phyloP scores from a whole-genome alignment of 73 alveolate genomes.

The Paramecium tetraurelia region DNA sequence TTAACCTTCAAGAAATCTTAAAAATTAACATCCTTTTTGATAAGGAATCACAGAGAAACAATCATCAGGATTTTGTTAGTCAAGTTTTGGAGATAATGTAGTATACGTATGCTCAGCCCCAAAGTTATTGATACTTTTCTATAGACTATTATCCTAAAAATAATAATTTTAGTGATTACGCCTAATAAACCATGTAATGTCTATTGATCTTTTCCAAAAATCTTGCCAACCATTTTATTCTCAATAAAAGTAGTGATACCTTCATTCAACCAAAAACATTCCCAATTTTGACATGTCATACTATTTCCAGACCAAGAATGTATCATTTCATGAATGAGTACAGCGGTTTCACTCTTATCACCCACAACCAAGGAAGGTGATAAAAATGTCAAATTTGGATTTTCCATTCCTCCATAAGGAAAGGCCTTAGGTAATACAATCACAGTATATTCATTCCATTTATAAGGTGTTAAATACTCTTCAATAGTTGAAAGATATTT shows the following conservation, averaged over 20 bases:
- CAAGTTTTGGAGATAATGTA: slow-evolving; percentile 78
- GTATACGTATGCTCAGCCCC: slow-evolving; percentile 79
- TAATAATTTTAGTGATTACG: background rate
- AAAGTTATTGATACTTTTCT: background rate
- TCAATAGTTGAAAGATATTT: slow-evolving; percentile 80
- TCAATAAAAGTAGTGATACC: slow-evolving; percentile 54
- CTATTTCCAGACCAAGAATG: slow-evolving; percentile 99
- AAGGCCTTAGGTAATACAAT: slow-evolving; percentile 96
- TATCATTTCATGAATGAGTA: slow-evolving; percentile 95
- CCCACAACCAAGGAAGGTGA: slow-evolving; percentile 97
- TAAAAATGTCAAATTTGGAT: slow-evolving; percentile 96
- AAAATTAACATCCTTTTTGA: slow-evolving; percentile 93
- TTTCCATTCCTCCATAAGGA: slow-evolving; percentile 99
- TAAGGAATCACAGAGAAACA: slow-evolving; percentile 97
- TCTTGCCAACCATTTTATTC: slow-evolving; percentile 33
- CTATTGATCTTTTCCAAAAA: slow-evolving; percentile 41
- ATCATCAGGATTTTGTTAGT: slow-evolving; percentile 96
- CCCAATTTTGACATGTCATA: slow-evolving; percentile 96
- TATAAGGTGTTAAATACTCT: slow-evolving; percentile 87
- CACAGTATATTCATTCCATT: slow-evolving; percentile 92
- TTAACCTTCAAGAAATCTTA: slow-evolving; percentile 80
- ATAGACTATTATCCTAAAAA: background rate
- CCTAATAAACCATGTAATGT: slow-evolving; percentile 28
- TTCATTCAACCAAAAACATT: slow-evolving; percentile 65
- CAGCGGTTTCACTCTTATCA: slow-evolving; percentile 87